Evolutionary conservation across 768 basidiomycete species (phyloP).

Genomic region (Scleroderma citrinum): DNA sequence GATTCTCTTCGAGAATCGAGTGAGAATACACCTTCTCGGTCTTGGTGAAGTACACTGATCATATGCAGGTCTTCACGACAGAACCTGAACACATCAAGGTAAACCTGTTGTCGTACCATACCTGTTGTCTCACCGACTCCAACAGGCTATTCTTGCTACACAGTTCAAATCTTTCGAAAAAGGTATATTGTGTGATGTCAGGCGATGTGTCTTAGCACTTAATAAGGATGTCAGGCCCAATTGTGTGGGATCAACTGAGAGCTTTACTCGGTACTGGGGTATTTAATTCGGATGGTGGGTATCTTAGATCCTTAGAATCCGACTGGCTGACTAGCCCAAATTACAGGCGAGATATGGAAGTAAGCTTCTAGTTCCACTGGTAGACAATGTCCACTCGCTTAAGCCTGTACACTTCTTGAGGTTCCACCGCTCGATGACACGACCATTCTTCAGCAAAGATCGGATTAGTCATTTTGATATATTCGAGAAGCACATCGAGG

Average conservation of each 20-base stretch:
- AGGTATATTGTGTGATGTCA: constrained; percentile 18
- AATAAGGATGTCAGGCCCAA: constrained; percentile 2
- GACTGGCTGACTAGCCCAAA: not conserved
- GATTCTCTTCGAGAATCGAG: not conserved
- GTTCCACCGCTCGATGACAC: constrained; percentile 38
- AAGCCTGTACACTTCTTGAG: constrained; percentile 11
- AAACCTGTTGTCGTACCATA: not conserved
- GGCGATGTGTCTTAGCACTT: not conserved
- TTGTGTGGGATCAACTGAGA: constrained; percentile 7
- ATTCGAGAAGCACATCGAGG: constrained; percentile 32
- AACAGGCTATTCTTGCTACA: constrained; percentile 38
- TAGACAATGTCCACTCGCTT: constrained; percentile 12
- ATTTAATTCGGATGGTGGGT: constrained; percentile 36
- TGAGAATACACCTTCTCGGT: not conserved
- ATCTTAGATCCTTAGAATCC: not conserved
- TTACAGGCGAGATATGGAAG: constrained; percentile 35
- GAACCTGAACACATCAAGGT: constrained; percentile 47
- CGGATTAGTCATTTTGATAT: constrained; percentile 37
- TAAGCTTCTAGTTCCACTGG: constrained; percentile 10
- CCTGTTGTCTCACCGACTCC: not conserved
- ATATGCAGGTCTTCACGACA: constrained; percentile 35
- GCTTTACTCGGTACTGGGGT: constrained; percentile 44
- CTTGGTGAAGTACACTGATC: not conserved
- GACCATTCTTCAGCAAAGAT: constrained; percentile 37
- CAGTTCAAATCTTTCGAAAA: constrained; percentile 41